phyloP scores from a whole-genome alignment of 495 filamentous ascomycete genomes.

The Penicillium maclennaniae region DNA sequence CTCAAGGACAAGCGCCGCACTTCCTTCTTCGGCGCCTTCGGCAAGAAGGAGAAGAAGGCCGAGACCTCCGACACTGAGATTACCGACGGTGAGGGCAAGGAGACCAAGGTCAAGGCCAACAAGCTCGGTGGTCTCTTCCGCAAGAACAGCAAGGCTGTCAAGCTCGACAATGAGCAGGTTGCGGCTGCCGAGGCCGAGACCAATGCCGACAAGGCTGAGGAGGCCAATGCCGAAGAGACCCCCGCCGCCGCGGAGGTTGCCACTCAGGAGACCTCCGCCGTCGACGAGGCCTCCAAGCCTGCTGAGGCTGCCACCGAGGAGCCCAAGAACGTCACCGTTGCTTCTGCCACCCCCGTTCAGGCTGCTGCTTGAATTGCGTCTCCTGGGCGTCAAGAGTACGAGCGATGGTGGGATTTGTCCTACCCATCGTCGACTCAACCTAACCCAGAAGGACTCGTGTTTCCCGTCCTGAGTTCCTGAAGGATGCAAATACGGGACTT shows the following conservation, averaged over 20 bases:
- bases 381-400: slow-evolving; percentile 33
- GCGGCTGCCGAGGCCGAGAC: slow-evolving; percentile 31
- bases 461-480: slow-evolving; percentile 2
- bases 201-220: slow-evolving; percentile 32
- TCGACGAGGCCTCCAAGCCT: slow-evolving; percentile 26
- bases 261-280: slow-evolving; percentile 26
- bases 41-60: slow-evolving; percentile 52
- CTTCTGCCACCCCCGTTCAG: slow-evolving; percentile 44
- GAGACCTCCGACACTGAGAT: slow-evolving; percentile 48
- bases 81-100: slow-evolving; percentile 45
- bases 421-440: slow-evolving; percentile 17
- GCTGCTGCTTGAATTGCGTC: slow-evolving; percentile 45
- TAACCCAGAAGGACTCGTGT: slow-evolving; percentile 11
- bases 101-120: slow-evolving; percentile 46
- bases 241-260: slow-evolving; percentile 30
- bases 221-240: slow-evolving; percentile 18
- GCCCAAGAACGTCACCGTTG: slow-evolving; percentile 31
- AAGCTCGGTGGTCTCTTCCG: slow-evolving; percentile 56
- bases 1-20: slow-evolving; percentile 53
- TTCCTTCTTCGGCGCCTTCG: slow-evolving; percentile 53
- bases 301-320: slow-evolving; percentile 29
- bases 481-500: slow-evolving; percentile 23
- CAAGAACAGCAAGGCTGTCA: slow-evolving; percentile 53
- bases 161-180: slow-evolving; percentile 40
- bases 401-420: slow-evolving; percentile 43